Conservation (phyloP, 2,329 filamentous ascomycete genomes). For the Coniochaeta ligniaria region DNA sequence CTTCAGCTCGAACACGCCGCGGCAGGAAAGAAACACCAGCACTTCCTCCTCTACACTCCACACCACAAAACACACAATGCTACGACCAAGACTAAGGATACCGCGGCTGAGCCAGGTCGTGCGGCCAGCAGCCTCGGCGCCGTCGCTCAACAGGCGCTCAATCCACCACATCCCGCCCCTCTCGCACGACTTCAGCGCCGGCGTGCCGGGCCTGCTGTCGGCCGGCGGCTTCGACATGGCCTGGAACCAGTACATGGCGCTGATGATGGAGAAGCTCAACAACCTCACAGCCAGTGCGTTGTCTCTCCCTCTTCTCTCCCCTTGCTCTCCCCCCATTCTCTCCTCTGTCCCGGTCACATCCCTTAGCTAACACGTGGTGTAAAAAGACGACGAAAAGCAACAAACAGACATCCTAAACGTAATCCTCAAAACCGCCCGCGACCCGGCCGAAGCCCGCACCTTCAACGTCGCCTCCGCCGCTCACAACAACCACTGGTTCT, state of each 20-base stretch:
- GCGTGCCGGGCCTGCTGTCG: conserved; percentile 65
- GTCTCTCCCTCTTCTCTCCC: neutral
- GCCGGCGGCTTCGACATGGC: conserved; percentile 63
- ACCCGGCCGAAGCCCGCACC: conserved; percentile 66
- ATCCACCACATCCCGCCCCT: conserved; percentile 21
- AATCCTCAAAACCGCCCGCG: conserved; percentile 67
- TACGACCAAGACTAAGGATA: conserved; percentile 3
- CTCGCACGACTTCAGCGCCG: conserved; percentile 36
- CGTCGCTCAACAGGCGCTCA: conserved; percentile 29
- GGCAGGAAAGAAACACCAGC: neutral
- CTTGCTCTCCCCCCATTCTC: neutral
- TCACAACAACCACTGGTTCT: conserved; percentile 85
- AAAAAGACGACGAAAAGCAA: conserved; percentile 56
- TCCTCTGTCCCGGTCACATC: too few relatives aligned
- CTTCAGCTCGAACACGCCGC: neutral
- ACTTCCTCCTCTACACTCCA: neutral
- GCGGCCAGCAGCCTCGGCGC: conserved; percentile 4
- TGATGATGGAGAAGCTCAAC: conserved; percentile 72
- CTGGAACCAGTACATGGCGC: conserved; percentile 75
- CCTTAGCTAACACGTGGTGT: conserved; percentile 7
- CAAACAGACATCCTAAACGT: conserved; percentile 58
- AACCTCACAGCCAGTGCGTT: conserved; percentile 60
- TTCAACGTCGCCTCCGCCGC: conserved; percentile 98
- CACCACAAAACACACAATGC: neutral
- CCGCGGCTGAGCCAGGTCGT: neutral